phyloP scores from a whole-genome alignment of 176 grass and related monocot species.

The Musa schizocarpa region DNA sequence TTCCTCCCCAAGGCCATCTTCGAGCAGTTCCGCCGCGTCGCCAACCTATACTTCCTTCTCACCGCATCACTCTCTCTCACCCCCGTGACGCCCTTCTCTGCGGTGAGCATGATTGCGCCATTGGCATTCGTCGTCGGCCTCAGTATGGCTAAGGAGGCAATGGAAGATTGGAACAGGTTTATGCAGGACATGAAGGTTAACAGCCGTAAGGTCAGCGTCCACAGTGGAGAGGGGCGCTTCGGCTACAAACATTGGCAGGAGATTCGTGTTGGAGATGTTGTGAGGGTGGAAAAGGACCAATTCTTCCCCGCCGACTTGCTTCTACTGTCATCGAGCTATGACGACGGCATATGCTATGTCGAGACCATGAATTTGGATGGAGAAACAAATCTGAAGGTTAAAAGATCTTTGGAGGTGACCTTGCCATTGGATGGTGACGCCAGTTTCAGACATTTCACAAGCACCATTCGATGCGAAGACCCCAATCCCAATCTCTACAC shows the following conservation, averaged over 20 bases:
- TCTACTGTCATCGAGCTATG: slow-evolving; percentile 76
- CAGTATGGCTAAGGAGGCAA: slow-evolving; percentile 82
- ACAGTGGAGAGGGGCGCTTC: slow-evolving; percentile 52
- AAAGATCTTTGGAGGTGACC: slow-evolving; percentile 80
- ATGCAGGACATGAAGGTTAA: slow-evolving; percentile 98
- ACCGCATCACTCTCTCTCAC: slow-evolving; percentile 84
- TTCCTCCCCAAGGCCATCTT: slow-evolving; percentile 96
- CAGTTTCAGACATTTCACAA: slow-evolving; percentile 59
- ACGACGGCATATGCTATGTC: slow-evolving; percentile 96
- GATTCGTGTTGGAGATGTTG: slow-evolving; percentile 71
- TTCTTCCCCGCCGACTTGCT: slow-evolving; percentile 93
- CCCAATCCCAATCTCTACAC: slow-evolving; percentile 86
- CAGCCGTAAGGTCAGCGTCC: slow-evolving; percentile 57
- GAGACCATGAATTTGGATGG: slow-evolving; percentile 99
- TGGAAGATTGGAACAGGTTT: slow-evolving; percentile 92
- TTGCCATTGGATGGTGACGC: slow-evolving; percentile 72
- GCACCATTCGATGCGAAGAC: slow-evolving; percentile 67
- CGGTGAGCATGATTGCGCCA: slow-evolving; percentile 80
- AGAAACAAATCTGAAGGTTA: slow-evolving; percentile 93
- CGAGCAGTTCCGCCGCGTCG: slow-evolving; percentile 89
- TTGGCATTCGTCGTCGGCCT: slow-evolving; percentile 75
- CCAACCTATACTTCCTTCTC: slow-evolving; percentile 86
- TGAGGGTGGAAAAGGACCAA: slow-evolving; percentile 92
- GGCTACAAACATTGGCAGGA: slow-evolving; percentile 58
- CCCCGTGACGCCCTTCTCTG: slow-evolving; percentile 61